Conservation (phyloP, 768 basidiomycete genomes). For the Psilocybe subaeruginosa region DNA sequence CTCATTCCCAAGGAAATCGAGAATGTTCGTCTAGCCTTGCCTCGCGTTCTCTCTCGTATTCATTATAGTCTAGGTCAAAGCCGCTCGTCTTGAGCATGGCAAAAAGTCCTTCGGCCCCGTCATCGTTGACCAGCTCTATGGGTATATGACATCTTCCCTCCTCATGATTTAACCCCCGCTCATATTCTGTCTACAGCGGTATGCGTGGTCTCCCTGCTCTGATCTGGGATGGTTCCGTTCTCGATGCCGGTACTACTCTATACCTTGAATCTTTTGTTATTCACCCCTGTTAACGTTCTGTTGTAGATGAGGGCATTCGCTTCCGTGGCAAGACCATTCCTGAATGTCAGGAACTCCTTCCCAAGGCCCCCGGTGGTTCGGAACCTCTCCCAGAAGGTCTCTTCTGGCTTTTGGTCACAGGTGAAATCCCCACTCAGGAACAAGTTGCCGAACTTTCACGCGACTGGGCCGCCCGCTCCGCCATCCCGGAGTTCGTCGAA, state of each 20-base stretch:
- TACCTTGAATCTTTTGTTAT: not conserved
- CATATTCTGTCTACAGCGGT: conserved; percentile 49
- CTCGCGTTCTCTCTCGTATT: conserved; percentile 5
- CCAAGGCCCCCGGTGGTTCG: conserved; percentile 84
- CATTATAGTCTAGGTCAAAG: conserved; percentile 63
- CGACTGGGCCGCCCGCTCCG: conserved; percentile 94
- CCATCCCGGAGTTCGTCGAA: conserved; percentile 94
- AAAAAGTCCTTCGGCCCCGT: conserved; percentile 94
- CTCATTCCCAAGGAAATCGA: conserved; percentile 90
- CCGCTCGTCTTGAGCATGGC: conserved; percentile 83
- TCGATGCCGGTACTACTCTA: conserved; percentile 75
- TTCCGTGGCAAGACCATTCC: conserved; percentile 97
- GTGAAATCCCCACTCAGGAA: conserved; percentile 90
- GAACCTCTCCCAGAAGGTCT: conserved; percentile 94
- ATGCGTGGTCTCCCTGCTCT: conserved; percentile 91
- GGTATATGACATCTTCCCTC: conserved; percentile 41
- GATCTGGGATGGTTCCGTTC: conserved; percentile 98
- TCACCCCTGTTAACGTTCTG: conserved; percentile 4
- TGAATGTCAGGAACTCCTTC: conserved; percentile 84
- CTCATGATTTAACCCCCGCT: not conserved
- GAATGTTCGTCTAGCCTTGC: conserved; percentile 45
- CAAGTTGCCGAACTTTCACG: conserved; percentile 85
- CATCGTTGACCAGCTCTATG: conserved; percentile 88
- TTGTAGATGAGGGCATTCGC: conserved; percentile 90
- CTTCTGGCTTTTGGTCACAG: conserved; percentile 95